These are phyloP conservation scores for Bruguiera hainesii DNA, from an alignment of 441 rosid genomes.

Conservation along the genomic window DNA sequence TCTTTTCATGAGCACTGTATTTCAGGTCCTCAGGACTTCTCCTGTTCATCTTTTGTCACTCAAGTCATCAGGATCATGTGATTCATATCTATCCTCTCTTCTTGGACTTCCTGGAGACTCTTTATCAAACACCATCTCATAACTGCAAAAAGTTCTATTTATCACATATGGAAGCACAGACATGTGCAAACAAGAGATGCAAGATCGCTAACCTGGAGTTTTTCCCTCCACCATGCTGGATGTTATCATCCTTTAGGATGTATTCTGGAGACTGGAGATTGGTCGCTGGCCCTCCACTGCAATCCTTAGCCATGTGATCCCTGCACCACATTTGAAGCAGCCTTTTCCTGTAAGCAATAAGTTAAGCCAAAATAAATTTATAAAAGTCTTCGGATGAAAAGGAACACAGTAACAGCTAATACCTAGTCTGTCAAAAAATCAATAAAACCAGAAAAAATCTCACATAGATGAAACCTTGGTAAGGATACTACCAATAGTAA, in stretches of 20 bases:
- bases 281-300: constrained; percentile 43
- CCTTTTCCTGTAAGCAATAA: constrained; percentile 49
- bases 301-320: constrained; percentile 85
- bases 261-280: constrained; percentile 51
- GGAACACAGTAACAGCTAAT: no score
- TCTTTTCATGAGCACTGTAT: constrained; percentile 31
- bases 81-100: constrained; percentile 37
- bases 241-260: constrained; percentile 64
- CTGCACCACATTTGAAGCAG: constrained; percentile 87
- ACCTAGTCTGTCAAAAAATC: no score
- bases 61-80: constrained; percentile 26
- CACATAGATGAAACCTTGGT: no score
- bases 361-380: not conserved
- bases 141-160: constrained; percentile 33
- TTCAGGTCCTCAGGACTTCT: constrained; percentile 31
- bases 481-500: no score
- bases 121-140: constrained; percentile 87
- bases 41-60: constrained; percentile 28
- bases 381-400: no score
- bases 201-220: constrained; percentile 42
- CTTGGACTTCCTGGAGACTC: constrained; percentile 44
- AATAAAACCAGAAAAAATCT: no score
- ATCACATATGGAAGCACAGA: not conserved
- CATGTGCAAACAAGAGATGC: not conserved
- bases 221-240: constrained; percentile 65